phyloP scores from a whole-genome alignment of 73 alveolate species.

The Symbiodinium pilosum region DNA sequence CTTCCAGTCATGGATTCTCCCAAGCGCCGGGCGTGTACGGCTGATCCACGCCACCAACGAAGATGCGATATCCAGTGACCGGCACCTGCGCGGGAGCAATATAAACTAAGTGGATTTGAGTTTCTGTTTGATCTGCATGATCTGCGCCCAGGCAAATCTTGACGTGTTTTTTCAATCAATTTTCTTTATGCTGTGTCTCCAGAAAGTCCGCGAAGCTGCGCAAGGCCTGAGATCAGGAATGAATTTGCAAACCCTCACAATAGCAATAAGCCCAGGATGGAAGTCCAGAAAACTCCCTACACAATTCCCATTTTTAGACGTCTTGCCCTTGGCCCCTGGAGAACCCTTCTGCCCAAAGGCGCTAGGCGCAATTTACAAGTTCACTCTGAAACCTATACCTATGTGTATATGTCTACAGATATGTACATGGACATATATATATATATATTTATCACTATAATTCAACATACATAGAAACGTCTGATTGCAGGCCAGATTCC shows the following conservation, averaged over 20 bases:
- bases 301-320: background rate
- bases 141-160: too few species aligned
- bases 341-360: background rate
- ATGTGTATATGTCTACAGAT: too few species aligned
- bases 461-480: too few species aligned
- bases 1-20: background rate
- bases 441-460: too few species aligned
- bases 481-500: too few species aligned
- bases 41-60: constrained; percentile 45
- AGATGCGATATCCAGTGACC: constrained; percentile 78
- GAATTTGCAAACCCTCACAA: too few species aligned
- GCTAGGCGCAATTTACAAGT: too few species aligned
- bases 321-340: background rate
- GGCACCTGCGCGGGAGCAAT: constrained; percentile 70
- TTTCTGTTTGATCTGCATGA: too few species aligned
- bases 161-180: background rate
- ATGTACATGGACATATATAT: too few species aligned
- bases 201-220: constrained; percentile 29
- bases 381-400: too few species aligned
- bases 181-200: background rate
- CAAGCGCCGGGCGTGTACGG: constrained; percentile 33
- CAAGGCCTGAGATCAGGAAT: constrained; percentile 28
- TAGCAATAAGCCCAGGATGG: too few species aligned
- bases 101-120: too few species aligned
- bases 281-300: background rate